Evolutionary conservation across 2,329 filamentous ascomycete species (phyloP).

Genomic region (Bisporella sp.): DNA sequence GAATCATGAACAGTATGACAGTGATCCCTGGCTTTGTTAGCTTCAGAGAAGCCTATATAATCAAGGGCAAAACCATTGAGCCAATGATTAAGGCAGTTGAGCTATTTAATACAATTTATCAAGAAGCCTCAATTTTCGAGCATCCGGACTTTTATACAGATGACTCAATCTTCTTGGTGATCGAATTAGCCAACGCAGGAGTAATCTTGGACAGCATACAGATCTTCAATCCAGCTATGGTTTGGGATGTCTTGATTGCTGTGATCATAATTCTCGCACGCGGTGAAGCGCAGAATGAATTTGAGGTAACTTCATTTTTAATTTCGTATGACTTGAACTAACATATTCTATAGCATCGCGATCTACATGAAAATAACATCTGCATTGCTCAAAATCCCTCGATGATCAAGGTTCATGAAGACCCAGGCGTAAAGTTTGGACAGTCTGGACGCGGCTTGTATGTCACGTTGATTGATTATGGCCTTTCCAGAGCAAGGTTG

Average conservation of each 20-base stretch:
- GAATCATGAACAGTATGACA: conserved; percentile 57
- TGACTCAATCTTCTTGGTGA: conserved; percentile 50
- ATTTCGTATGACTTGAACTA: neutral
- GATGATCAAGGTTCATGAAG: neutral
- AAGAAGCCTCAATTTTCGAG: conserved; percentile 48
- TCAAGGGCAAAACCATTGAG: conserved; percentile 47
- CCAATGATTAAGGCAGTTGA: conserved; percentile 54
- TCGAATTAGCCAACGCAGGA: conserved; percentile 58
- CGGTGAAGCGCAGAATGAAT: conserved; percentile 50
- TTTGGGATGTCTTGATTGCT: conserved; percentile 59
- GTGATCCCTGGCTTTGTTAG: conserved; percentile 59
- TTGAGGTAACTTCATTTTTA: conserved; percentile 41
- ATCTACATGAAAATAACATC: conserved; percentile 59
- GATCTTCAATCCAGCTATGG: conserved; percentile 40
- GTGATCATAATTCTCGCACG: conserved; percentile 53
- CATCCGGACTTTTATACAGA: conserved; percentile 53
- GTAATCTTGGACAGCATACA: conserved; percentile 51
- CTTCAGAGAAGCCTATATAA: conserved; percentile 57
- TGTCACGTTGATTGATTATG: conserved; percentile 60
- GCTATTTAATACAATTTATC: conserved; percentile 23
- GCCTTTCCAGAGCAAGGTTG: conserved; percentile 51
- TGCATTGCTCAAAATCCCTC: conserved; percentile 36
- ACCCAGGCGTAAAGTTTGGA: conserved; percentile 37
- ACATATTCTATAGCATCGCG: conserved; percentile 43
- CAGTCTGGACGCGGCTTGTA: conserved; percentile 47